A percentile compares a stretch with the other conserved stretches of the same genome.
These are phyloP conservation scores for Pholiota adiposa DNA, from an alignment of 1,284 basidiomycete species.

Conservation along the genomic window DNA sequence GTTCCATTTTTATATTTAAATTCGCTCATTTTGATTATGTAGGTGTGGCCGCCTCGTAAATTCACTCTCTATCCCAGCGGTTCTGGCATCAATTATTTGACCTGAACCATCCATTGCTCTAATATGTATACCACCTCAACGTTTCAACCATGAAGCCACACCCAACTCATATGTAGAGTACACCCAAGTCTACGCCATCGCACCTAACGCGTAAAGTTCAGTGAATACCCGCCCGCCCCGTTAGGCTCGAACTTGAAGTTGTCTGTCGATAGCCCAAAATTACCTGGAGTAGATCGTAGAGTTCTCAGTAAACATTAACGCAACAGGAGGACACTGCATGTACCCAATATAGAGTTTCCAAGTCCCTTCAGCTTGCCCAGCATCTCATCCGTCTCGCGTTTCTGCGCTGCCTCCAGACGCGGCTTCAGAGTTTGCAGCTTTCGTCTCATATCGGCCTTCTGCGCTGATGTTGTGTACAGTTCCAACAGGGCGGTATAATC, in stretches of 20 bases:
- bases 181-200: neutral
- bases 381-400: conserved; percentile 93
- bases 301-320: neutral
- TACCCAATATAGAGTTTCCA: conserved; percentile 91
- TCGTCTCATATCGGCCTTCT: conserved; percentile 51
- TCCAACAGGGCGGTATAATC: conserved; percentile 78
- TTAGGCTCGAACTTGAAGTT: conserved; percentile 96
- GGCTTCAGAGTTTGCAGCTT: conserved; percentile 63
- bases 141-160: neutral
- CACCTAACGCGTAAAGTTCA: conserved; percentile 74
- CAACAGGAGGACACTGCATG: conserved; percentile 17
- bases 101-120: conserved; percentile 2
- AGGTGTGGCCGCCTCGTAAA: conserved; percentile 60
- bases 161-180: neutral
- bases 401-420: conserved; percentile 75
- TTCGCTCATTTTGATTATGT: neutral
- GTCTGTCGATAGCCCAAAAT: conserved; percentile 87
- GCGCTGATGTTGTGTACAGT: conserved; percentile 60
- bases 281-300: conserved; percentile 53
- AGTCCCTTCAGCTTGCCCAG: conserved; percentile 90
- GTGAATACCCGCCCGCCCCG: conserved; percentile 91
- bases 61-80: conserved; percentile 45
- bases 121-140: neutral
- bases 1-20: neutral
- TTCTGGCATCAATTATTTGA: conserved; percentile 20